Conservation (phyloP, 441 rosid species). For the Corymbia citriodora region DNA sequence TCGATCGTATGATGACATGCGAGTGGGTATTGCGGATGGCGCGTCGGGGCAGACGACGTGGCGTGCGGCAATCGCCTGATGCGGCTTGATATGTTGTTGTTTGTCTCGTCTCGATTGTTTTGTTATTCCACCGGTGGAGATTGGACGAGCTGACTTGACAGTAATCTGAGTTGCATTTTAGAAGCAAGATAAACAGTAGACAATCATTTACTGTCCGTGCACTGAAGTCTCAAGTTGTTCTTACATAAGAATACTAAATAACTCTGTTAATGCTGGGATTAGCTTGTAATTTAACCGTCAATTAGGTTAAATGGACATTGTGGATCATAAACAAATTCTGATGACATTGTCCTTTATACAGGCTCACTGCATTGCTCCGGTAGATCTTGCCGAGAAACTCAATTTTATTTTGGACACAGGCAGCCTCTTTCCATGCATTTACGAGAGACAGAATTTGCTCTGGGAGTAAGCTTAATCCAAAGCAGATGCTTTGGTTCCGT, state of each 20-base stretch:
- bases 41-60: not conserved
- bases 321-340: not conserved
- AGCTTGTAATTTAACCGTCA: not conserved
- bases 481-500: conserved; percentile 35
- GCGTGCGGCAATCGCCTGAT: not conserved
- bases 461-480: conserved; percentile 2
- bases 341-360: not conserved
- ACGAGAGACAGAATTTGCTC: not conserved
- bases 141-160: not conserved
- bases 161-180: not conserved
- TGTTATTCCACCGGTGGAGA: not conserved
- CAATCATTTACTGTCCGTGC: not conserved
- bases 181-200: not conserved
- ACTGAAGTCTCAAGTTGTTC: not conserved
- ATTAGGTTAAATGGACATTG: not conserved
- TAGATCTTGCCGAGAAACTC: not conserved
- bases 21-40: not conserved
- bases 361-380: not conserved
- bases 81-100: too few species aligned
- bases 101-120: not conserved
- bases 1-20: not conserved
- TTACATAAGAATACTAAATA: not conserved
- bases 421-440: not conserved
- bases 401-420: not conserved
- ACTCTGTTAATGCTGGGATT: not conserved